A percentile compares a stretch with the other conserved stretches of the same genome.
Evolutionary conservation across 805 yeast genomes (phyloP).

Genomic region (Suhomyces prunicola): DNA sequence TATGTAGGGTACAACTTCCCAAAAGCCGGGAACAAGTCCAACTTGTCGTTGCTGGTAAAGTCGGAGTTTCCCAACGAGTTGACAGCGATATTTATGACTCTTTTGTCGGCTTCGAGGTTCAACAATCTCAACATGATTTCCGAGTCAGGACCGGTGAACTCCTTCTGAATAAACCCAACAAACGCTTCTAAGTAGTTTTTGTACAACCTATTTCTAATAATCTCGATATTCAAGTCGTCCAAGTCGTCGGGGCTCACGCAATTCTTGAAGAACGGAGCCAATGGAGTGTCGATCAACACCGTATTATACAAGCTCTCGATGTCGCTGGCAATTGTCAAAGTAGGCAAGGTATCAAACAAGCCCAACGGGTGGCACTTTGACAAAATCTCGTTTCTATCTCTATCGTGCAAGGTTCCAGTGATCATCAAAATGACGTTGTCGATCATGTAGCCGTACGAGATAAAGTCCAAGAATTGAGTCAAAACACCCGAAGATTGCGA

Average conservation of each 20-base stretch:
- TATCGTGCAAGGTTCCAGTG: conserved; percentile 93
- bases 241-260: conserved; percentile 84
- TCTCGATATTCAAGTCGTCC: conserved; percentile 93
- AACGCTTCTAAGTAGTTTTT: conserved; percentile 93
- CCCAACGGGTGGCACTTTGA: conserved; percentile 95
- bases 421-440: conserved; percentile 95
- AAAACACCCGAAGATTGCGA: conserved; percentile 80
- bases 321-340: conserved; percentile 91
- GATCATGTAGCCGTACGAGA: conserved; percentile 96
- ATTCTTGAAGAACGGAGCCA: conserved; percentile 93
- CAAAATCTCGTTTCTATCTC: conserved; percentile 85
- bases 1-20: conserved; percentile 78
- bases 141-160: conserved; percentile 70
- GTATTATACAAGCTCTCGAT: conserved; percentile 89
- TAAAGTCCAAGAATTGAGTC: conserved; percentile 82
- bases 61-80: conserved; percentile 83
- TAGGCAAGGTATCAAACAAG: conserved; percentile 97
- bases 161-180: conserved; percentile 54
- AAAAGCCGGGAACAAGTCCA: conserved; percentile 69
- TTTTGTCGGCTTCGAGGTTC: conserved; percentile 91
- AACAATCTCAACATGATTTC: conserved; percentile 78
- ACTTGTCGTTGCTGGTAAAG: conserved; percentile 68
- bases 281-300: conserved; percentile 92
- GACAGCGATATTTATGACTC: conserved; percentile 86
- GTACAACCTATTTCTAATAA: conserved; percentile 86